Conservation (phyloP, 345 rosid genomes). For the Salix viminalis region DNA sequence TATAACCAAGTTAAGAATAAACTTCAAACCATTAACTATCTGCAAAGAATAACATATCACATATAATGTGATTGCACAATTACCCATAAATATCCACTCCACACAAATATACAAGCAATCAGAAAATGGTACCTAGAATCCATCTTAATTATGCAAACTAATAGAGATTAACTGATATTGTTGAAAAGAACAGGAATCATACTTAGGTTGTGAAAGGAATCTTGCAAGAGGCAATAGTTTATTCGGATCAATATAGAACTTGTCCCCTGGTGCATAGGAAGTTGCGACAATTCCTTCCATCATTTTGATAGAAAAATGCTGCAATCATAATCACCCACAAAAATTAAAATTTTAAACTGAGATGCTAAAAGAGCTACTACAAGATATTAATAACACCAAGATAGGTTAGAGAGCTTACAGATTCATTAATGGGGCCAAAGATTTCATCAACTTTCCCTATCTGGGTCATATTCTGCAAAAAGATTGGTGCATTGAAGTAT, state of each 20-base stretch:
- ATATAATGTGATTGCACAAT: not conserved
- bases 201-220: conserved; percentile 94
- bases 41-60: too few species aligned
- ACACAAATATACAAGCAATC: not conserved
- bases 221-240: conserved; percentile 82
- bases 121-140: not conserved
- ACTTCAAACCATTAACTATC: too few species aligned
- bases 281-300: conserved; percentile 93
- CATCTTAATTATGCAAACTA: not conserved
- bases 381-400: not conserved
- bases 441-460: conserved; percentile 96
- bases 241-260: conserved; percentile 73
- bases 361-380: not conserved
- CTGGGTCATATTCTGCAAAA: conserved; percentile 79
- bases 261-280: conserved; percentile 65
- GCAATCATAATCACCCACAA: conserved; percentile 1
- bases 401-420: conserved; percentile 40
- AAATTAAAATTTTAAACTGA: not conserved
- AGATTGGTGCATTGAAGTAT: conserved; percentile 75
- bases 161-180: not conserved
- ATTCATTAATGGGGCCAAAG: conserved; percentile 92
- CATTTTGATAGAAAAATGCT: conserved; percentile 83
- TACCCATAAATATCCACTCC: not conserved
- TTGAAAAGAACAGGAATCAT: conserved; percentile 21
- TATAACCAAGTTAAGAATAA: too few species aligned